Percentiles rank a stretch among this genome's conserved stretches.
Conservation (phyloP, 768 basidiomycete species). For the Phylloporus sp. region DNA sequence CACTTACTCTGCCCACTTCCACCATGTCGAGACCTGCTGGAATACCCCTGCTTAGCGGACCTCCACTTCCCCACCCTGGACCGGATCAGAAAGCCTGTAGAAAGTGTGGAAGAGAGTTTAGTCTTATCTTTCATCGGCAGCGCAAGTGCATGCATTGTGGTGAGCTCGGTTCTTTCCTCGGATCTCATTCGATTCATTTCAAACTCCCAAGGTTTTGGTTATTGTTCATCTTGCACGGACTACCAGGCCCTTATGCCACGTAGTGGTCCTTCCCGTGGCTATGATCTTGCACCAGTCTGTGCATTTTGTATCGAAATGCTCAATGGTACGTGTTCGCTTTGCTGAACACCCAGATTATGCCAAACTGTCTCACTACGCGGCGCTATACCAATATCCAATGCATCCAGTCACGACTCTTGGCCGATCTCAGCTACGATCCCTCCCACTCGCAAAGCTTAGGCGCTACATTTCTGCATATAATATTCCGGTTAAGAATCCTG, state of each 20-base stretch:
- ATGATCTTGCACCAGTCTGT: conserved; percentile 66
- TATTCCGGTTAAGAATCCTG: conserved; percentile 54
- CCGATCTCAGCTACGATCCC: conserved; percentile 48
- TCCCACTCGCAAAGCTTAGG: conserved; percentile 60
- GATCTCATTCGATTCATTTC: background rate
- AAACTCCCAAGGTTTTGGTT: conserved; percentile 57
- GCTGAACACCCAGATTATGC: background rate
- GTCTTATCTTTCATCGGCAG: conserved; percentile 57
- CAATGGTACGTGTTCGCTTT: conserved; percentile 43
- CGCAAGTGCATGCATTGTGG: conserved; percentile 75
- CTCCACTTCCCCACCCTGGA: conserved; percentile 39
- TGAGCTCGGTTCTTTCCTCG: conserved; percentile 30
- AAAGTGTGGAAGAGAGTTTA: conserved; percentile 74
- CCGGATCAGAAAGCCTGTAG: conserved; percentile 44
- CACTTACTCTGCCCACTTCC: background rate
- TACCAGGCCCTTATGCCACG: conserved; percentile 80
- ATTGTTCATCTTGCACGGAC: conserved; percentile 72
- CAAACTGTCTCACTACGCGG: background rate
- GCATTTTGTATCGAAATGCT: conserved; percentile 70
- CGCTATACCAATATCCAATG: conserved; percentile 24
- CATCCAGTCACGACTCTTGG: conserved; percentile 65
- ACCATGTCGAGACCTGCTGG: conserved; percentile 36
- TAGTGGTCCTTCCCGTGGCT: conserved; percentile 45
- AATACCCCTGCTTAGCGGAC: conserved; percentile 70
- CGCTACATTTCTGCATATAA: conserved; percentile 69